Percentiles rank a stretch among this genome's conserved stretches.
phyloP scores from a whole-genome alignment of 306 rosid genomes.

The Heteromeles arbutifolia region DNA sequence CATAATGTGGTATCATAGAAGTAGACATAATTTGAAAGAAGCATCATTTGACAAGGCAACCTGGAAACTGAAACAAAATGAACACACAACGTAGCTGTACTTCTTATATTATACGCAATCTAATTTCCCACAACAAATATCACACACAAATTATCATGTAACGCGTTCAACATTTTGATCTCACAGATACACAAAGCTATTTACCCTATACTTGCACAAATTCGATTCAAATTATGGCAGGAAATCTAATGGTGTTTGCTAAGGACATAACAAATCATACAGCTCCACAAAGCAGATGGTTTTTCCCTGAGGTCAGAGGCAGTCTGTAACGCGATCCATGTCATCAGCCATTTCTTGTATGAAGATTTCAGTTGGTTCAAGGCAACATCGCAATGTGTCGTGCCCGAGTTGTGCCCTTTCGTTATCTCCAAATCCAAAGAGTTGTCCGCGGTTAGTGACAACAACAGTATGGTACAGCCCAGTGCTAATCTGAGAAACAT shows the following conservation, averaged over 20 bases:
- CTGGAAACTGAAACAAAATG: not conserved
- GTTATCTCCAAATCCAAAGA: slow-evolving; percentile 90
- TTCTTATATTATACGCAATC: not conserved
- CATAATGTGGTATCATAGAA: not conserved
- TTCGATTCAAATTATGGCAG: not conserved
- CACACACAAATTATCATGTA: not conserved
- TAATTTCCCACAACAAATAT: not conserved
- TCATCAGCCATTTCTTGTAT: slow-evolving; percentile 39
- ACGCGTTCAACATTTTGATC: not conserved
- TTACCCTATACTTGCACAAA: not conserved
- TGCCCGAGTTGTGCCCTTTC: slow-evolving; percentile 91
- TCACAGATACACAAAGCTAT: not conserved
- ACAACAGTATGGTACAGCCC: slow-evolving; percentile 75
- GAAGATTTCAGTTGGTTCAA: slow-evolving; percentile 66
- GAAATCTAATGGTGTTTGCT: not conserved
- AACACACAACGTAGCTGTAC: not conserved
- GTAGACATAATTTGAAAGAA: not conserved
- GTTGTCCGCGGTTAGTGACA: slow-evolving; percentile 57
- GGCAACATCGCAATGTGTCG: slow-evolving; percentile 69
- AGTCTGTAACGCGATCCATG: slow-evolving; percentile 19
- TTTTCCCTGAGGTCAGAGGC: slow-evolving; percentile 12
- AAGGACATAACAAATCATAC: not conserved
- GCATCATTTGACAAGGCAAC: not conserved
- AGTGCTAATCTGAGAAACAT: slow-evolving; percentile 82
- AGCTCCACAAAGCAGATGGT: not conserved